Evolutionary conservation across 176 grass and related monocot genomes (phyloP).

Genomic region (Oryza punctata): DNA sequence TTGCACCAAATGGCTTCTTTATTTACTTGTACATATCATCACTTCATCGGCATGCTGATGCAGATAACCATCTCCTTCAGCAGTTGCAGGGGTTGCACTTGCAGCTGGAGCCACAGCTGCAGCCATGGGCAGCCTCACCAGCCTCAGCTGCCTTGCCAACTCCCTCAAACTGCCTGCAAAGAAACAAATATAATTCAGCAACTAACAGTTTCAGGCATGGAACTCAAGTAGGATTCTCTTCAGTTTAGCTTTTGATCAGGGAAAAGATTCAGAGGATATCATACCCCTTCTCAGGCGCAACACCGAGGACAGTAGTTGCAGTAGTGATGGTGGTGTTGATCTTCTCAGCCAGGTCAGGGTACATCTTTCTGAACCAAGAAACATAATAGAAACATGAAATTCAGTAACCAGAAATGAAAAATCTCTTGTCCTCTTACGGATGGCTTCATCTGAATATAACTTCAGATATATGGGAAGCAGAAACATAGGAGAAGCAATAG

Average conservation of each 20-base stretch:
- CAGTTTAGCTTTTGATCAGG: not conserved
- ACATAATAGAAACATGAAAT: not conserved
- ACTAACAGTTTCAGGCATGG: not conserved
- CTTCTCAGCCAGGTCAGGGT: too few relatives aligned
- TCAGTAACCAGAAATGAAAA: not conserved
- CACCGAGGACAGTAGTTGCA: slow-evolving; percentile 21
- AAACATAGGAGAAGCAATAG: not conserved
- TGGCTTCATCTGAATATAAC: not conserved
- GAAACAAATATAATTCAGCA: not conserved
- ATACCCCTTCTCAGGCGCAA: slow-evolving; percentile 41
- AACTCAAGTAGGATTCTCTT: not conserved
- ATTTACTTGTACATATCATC: not conserved
- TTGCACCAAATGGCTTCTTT: not conserved
- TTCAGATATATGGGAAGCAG: not conserved
- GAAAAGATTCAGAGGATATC: not conserved
- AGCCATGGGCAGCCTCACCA: not conserved
- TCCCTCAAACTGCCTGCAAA: not conserved
- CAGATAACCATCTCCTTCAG: not conserved
- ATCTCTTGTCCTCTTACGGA: not conserved
- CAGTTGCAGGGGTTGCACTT: not conserved
- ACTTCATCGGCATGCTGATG: not conserved
- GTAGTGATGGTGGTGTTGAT: not conserved
- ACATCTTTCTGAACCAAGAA: too few relatives aligned
- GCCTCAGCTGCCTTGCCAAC: not conserved
- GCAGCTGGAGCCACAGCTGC: not conserved